Evolutionary conservation across 1,284 basidiomycete species (phyloP), one percentile per base, ranked within the genome.

Genomic region (Cutaneotrichosporon sp.): DNA sequence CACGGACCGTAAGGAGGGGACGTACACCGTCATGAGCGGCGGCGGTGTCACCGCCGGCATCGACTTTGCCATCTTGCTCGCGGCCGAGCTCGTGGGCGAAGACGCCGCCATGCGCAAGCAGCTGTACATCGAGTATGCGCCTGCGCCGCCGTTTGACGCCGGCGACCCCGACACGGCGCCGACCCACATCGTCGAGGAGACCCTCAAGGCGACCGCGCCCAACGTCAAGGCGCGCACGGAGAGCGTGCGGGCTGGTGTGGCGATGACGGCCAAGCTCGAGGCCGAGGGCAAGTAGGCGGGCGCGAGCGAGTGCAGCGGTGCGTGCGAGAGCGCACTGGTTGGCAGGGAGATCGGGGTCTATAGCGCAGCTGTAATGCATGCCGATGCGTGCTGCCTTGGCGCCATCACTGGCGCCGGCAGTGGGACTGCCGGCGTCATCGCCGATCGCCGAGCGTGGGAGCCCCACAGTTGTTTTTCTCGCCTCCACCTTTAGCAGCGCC

Each of bases 41-140:
- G 62, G 58, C 24, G 62, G 62, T 29, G 45, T 62, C 8, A 62
- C 60, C 10, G 64, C 64, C 47, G 64, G 64, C 29, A 62, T 65
- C 46, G 60, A 65, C 52, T 65, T 65, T 55, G 60, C 52, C 5
- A 57, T 62, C 51, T 54, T 58, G 2, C 47, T 56, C n/a, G 56
- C 55, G 33, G 57, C 62, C 3, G 58, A 63, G 42, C 36, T 63
- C 7, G 58, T 20, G 1, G 62, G 62, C 22, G 42, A 42, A 2
- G 54, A 63, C 6, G 16, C 13, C 8, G 62, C 62, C 1, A 24
- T 31, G 58, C 2, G 9, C 2, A 29, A 27, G 10, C 62, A 63
- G 54, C 62, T 63, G 2, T 31, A 54, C 13, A 2, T 63, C 50
- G 62, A 63, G 58, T 63, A 63, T 29, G 62, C 62, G 43, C 62